Percentiles rank a stretch among this genome's conserved stretches.
Evolutionary conservation across 306 rosid species (phyloP).

Genomic region (Quercus aquifolioides): DNA sequence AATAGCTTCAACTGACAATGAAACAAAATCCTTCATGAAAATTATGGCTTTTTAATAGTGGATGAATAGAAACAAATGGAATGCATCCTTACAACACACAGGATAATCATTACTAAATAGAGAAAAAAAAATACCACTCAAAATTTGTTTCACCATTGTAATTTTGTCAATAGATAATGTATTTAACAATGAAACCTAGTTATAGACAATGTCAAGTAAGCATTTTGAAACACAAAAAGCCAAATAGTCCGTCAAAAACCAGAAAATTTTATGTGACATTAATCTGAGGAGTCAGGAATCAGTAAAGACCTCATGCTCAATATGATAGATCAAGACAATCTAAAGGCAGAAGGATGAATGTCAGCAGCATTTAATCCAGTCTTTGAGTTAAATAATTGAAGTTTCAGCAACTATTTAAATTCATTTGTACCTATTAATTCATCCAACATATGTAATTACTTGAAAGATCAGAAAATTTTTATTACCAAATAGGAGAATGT

Average conservation of each 20-base stretch:
- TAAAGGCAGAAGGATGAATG: background rate
- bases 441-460: background rate
- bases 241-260: background rate
- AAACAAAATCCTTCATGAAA: background rate
- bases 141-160: background rate
- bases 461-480: background rate
- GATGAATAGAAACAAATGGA: background rate
- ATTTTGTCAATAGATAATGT: background rate
- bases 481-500: background rate
- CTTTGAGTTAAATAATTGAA: background rate
- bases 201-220: background rate
- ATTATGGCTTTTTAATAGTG: background rate
- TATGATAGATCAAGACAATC: background rate
- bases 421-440: background rate
- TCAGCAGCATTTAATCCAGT: background rate
- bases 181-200: background rate
- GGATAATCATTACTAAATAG: background rate
- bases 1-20: background rate
- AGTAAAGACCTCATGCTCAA: background rate
- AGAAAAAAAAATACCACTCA: background rate
- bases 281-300: background rate
- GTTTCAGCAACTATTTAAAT: background rate
- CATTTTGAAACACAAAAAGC: background rate
- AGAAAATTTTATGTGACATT: background rate
- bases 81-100: background rate